Percentiles rank a stretch among this genome's conserved stretches.
Evolutionary conservation across 805 yeast species (phyloP).

Genomic region (Teunomyces tritomae): DNA sequence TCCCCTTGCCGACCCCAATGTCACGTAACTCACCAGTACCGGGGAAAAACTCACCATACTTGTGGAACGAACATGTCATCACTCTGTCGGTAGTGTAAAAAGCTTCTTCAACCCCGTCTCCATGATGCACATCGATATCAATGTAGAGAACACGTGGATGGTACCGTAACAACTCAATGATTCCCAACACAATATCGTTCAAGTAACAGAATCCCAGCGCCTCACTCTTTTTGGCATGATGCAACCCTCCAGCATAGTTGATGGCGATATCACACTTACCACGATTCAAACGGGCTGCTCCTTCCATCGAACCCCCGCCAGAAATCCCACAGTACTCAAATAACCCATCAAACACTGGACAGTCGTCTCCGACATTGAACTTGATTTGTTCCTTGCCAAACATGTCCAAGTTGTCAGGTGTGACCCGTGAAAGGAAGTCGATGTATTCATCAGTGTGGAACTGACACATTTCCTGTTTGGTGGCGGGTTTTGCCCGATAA

Average conservation of each 20-base stretch:
- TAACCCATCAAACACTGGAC: constrained; percentile 79
- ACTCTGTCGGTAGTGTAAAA: constrained; percentile 89
- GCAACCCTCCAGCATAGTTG: constrained; percentile 91
- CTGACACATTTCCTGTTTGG: constrained; percentile 96
- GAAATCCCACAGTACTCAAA: constrained; percentile 75
- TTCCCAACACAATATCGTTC: constrained; percentile 85
- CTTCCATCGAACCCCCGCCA: constrained; percentile 90
- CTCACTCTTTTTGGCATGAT: constrained; percentile 87
- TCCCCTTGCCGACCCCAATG: constrained; percentile 81
- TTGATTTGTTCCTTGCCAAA: constrained; percentile 85
- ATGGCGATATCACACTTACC: constrained; percentile 89
- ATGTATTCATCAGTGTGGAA: constrained; percentile 97
- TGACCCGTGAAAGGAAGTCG: constrained; percentile 84
- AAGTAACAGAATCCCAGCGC: constrained; percentile 91
- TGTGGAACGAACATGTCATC: constrained; percentile 87
- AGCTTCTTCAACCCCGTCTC: constrained; percentile 95
- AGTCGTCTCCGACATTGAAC: constrained; percentile 93
- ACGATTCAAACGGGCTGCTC: constrained; percentile 75
- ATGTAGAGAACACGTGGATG: constrained; percentile 85
- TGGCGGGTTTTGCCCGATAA: constrained; percentile 95
- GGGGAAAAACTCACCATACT: constrained; percentile 90
- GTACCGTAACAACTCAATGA: constrained; percentile 71
- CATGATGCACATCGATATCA: constrained; percentile 91
- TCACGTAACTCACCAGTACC: constrained; percentile 89
- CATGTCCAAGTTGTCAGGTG: constrained; percentile 87